Conservation (phyloP, 345 rosid species). For the Populus deltoides region DNA sequence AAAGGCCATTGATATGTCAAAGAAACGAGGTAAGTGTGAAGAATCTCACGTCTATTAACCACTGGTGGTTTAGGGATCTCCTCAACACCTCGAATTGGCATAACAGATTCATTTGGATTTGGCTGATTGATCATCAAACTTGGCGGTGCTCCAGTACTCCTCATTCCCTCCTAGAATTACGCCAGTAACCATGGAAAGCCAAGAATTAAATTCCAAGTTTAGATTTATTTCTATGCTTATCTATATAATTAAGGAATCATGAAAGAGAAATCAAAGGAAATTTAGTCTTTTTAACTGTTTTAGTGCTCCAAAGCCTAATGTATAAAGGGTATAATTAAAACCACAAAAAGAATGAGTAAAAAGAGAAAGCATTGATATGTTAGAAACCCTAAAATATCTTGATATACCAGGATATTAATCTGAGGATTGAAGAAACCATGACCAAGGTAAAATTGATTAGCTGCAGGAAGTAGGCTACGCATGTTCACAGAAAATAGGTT, state of each 20-base stretch:
- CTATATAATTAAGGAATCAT: neutral
- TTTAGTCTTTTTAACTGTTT: neutral
- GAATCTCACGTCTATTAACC: constrained; percentile 76
- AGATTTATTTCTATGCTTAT: too few relatives aligned
- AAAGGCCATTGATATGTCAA: neutral
- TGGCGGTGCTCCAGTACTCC: constrained; percentile 46
- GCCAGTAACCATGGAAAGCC: neutral
- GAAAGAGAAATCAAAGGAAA: neutral
- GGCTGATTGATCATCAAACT: constrained; percentile 69
- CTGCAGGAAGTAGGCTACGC: constrained; percentile 62
- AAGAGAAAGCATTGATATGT: neutral
- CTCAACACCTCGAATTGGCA: constrained; percentile 53
- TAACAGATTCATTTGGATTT: constrained; percentile 43
- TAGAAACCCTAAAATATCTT: neutral
- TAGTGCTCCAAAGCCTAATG: constrained; percentile 13
- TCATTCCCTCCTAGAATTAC: constrained; percentile 71
- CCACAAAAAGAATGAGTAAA: neutral
- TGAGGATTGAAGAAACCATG: constrained; percentile 74
- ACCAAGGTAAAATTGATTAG: constrained; percentile 73
- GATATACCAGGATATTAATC: constrained; percentile 31
- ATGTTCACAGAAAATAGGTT: constrained; percentile 81
- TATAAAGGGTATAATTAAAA: neutral
- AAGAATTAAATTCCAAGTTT: neutral
- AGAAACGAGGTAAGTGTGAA: neutral
- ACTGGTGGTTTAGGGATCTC: constrained; percentile 70